A percentile compares a stretch with the other conserved stretches of the same genome.
Conservation (phyloP, 2,329 filamentous ascomycete species). For the Didymella sp. region DNA sequence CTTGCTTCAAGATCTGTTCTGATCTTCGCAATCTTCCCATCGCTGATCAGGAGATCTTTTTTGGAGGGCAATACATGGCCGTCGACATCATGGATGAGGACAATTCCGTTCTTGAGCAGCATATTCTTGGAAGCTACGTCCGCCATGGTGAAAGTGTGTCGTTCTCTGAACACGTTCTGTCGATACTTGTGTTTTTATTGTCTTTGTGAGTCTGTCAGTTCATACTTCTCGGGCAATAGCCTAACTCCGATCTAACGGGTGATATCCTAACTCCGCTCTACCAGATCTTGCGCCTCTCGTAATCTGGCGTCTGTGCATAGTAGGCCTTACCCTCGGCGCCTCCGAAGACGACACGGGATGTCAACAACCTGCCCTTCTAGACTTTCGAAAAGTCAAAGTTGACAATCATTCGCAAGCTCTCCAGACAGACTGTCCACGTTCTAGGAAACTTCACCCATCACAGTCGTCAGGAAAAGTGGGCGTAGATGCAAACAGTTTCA, state of each 20-base stretch:
- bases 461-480: neutral
- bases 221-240: neutral
- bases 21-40: slow-evolving; percentile 47
- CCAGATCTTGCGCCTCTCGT: no score
- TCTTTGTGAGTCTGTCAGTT: neutral
- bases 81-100: slow-evolving; percentile 47
- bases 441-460: neutral
- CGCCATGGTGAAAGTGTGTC: neutral
- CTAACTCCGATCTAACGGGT: neutral
- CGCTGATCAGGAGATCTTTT: slow-evolving; percentile 44
- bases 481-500: neutral
- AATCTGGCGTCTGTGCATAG: neutral
- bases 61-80: slow-evolving; percentile 42
- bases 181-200: neutral
- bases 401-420: neutral
- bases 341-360: neutral
- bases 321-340: neutral
- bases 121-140: slow-evolving; percentile 11
- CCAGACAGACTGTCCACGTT: neutral
- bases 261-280: no score
- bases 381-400: neutral
- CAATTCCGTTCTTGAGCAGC: slow-evolving; percentile 48
- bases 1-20: slow-evolving; percentile 34
- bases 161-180: neutral
- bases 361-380: neutral